Conservation (phyloP, 345 rosid species). For the Euclidium syriacum region DNA sequence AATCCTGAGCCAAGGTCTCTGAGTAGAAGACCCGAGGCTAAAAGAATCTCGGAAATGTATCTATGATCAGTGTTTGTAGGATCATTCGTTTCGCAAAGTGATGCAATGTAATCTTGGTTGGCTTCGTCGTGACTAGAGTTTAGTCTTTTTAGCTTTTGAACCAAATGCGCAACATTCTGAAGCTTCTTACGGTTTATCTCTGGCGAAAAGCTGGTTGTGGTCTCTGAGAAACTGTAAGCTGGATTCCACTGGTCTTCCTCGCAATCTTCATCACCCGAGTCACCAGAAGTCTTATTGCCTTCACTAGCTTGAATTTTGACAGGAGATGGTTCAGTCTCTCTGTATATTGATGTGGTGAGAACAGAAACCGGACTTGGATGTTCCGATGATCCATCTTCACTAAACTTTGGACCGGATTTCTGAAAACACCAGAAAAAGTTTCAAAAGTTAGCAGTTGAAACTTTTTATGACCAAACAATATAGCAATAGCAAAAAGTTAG, state of each 20-base stretch:
- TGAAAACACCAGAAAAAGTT: slow-evolving; percentile 13
- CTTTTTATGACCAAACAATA: background rate
- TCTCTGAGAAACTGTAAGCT: slow-evolving; percentile 35
- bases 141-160: slow-evolving; percentile 71
- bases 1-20: slow-evolving; percentile 58
- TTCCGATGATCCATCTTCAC: slow-evolving; percentile 49
- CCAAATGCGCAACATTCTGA: slow-evolving; percentile 72
- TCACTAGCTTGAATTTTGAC: slow-evolving; percentile 29
- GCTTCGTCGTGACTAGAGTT: slow-evolving; percentile 87
- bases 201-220: slow-evolving; percentile 36
- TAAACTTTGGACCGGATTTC: slow-evolving; percentile 39
- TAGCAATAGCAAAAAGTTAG: slow-evolving; percentile 4
- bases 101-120: slow-evolving; percentile 89
- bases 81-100: slow-evolving; percentile 70
- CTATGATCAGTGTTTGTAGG: slow-evolving; percentile 66
- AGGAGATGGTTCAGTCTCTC: slow-evolving; percentile 55
- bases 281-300: slow-evolving; percentile 24
- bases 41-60: slow-evolving; percentile 85
- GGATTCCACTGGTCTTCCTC: slow-evolving; percentile 48
- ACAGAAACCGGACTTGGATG: slow-evolving; percentile 91
- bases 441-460: background rate
- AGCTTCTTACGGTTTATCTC: slow-evolving; percentile 75
- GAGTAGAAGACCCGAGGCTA: slow-evolving; percentile 93
- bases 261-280: slow-evolving; percentile 30
- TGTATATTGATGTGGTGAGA: slow-evolving; percentile 49